Conservation (phyloP, 345 rosid genomes). For the Noccaea bulbosa region DNA sequence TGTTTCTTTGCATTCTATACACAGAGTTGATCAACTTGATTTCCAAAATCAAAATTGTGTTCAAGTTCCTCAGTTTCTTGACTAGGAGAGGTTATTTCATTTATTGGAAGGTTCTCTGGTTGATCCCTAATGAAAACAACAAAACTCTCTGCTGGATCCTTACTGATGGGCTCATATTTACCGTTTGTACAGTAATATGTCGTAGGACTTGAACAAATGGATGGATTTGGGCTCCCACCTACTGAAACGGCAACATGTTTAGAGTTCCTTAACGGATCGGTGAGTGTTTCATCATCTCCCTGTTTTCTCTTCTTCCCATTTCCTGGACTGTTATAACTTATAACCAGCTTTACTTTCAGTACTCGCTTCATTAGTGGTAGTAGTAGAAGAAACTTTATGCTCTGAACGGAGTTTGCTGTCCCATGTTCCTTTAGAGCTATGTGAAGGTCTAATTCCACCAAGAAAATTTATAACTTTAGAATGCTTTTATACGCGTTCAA, state of each 20-base stretch:
- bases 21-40: constrained; percentile 48
- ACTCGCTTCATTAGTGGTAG: constrained; percentile 48
- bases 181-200: constrained; percentile 45
- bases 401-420: constrained; percentile 63
- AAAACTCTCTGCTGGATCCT: constrained; percentile 37
- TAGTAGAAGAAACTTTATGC: constrained; percentile 49
- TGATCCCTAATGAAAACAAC: constrained; percentile 52
- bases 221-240: constrained; percentile 49
- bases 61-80: constrained; percentile 86
- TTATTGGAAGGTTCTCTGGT: constrained; percentile 69
- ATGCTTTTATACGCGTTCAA: too few species aligned
- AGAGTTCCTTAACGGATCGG: constrained; percentile 44
- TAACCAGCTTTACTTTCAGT: constrained; percentile 60
- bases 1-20: constrained; percentile 28
- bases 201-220: constrained; percentile 49
- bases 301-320: constrained; percentile 69
- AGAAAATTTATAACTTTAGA: constrained; percentile 47
- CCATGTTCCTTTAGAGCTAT: constrained; percentile 69
- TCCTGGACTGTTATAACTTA: constrained; percentile 62
- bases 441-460: constrained; percentile 77
- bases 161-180: constrained; percentile 38
- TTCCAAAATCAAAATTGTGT: constrained; percentile 54
- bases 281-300: constrained; percentile 51
- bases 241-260: constrained; percentile 57
- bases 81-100: constrained; percentile 54